phyloP scores from a whole-genome alignment of 169 alveolate species.

The Plasmodium ovale region DNA sequence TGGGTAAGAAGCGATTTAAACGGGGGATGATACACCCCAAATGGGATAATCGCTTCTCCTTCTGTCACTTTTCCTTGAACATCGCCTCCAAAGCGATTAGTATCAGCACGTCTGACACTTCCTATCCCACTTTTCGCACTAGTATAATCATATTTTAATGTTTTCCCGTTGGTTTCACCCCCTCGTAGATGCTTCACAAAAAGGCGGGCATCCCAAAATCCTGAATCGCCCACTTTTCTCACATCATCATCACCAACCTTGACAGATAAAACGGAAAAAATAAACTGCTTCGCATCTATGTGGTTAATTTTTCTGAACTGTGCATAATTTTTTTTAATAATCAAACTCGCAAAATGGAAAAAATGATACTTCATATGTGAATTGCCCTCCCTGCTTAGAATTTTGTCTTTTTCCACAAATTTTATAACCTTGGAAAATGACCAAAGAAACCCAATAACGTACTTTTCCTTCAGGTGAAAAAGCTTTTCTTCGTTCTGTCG shows the following conservation, averaged over 20 bases:
- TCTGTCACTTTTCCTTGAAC: too few relatives aligned
- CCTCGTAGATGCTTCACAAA: neutral
- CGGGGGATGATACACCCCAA: too few relatives aligned
- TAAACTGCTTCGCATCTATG: conserved; percentile 23
- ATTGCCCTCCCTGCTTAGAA: neutral
- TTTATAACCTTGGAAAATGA: conserved; percentile 25
- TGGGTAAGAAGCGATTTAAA: too few relatives aligned
- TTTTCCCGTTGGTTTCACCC: neutral
- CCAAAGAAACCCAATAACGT: conserved; percentile 53
- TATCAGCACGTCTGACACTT: too few relatives aligned
- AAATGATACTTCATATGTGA: conserved; percentile 12
- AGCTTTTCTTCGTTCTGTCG: neutral
- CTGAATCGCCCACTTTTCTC: neutral
- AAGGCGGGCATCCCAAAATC: conserved; percentile 1
- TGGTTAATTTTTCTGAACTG: neutral
- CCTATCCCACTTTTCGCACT: too few relatives aligned
- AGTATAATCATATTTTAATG: too few relatives aligned
- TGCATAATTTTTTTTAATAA: conserved; percentile 4
- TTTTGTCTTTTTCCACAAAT: neutral
- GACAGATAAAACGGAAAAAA: conserved; percentile 30
- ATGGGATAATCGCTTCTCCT: too few relatives aligned
- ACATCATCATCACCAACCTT: neutral
- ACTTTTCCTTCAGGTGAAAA: conserved; percentile 33
- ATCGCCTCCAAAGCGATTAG: too few relatives aligned
- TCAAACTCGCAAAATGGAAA: conserved; percentile 1